A percentile compares a stretch with the other conserved stretches of the same genome.
phyloP scores from a whole-genome alignment of 2,329 filamentous ascomycete genomes.

The Phialemoniopsis sp. region DNA sequence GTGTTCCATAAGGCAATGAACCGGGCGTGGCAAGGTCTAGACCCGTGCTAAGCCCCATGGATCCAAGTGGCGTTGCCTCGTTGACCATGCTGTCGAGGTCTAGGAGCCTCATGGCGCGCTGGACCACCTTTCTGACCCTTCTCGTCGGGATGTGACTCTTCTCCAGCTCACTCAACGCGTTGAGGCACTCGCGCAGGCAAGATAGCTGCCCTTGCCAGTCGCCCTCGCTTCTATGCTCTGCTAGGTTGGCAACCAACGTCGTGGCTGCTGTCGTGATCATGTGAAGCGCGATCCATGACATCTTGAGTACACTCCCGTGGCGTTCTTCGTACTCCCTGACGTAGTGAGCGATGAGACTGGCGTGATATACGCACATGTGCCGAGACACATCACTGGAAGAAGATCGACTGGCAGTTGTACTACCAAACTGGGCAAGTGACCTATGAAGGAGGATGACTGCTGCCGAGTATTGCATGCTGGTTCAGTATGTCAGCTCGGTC shows the following conservation, averaged over 20 bases:
- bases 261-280: conserved; percentile 1
- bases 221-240: neutral
- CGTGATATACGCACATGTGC: conserved; percentile 1
- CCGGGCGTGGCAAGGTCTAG: too few relatives aligned
- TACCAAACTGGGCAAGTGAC: conserved; percentile 1
- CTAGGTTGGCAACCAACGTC: conserved; percentile 1
- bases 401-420: neutral
- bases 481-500: too few relatives aligned
- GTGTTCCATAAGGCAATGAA: too few relatives aligned
- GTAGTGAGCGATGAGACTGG: neutral
- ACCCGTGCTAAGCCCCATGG: too few relatives aligned
- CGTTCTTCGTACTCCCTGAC: neutral
- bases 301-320: conserved; percentile 1
- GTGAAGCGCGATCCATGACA: conserved; percentile 1
- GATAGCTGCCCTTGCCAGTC: neutral
- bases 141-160: neutral
- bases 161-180: conserved; percentile 1
- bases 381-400: neutral
- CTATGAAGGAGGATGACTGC: conserved; percentile 1
- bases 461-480: conserved; percentile 1
- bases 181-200: neutral
- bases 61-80: too few relatives aligned
- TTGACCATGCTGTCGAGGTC: neutral
- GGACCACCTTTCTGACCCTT: conserved; percentile 1
- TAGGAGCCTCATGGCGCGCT: neutral